A percentile compares a stretch with the other conserved stretches of the same genome.
Evolutionary conservation across 345 rosid genomes (phyloP).

Genomic region (Odontarrhena argentea): DNA sequence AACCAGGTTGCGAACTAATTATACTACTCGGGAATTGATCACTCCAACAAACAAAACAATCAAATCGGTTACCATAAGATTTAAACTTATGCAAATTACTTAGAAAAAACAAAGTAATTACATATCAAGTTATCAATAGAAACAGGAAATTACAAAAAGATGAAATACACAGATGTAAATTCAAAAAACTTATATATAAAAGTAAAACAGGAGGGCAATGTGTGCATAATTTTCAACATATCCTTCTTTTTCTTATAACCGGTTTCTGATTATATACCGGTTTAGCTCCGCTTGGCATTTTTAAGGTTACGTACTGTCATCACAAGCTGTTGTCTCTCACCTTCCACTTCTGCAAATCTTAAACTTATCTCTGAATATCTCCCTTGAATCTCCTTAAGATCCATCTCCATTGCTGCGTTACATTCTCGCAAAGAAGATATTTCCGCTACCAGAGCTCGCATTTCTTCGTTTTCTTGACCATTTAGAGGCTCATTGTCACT

Average conservation of each 20-base stretch:
- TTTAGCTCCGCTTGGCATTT: slow-evolving; percentile 59
- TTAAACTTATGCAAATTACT: no score
- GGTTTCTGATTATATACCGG: slow-evolving; percentile 29
- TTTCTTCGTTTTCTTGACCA: slow-evolving; percentile 32
- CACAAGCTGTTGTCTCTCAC: slow-evolving; percentile 93
- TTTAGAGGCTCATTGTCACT: slow-evolving; percentile 15
- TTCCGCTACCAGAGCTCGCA: slow-evolving; percentile 46
- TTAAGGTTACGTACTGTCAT: slow-evolving; percentile 79
- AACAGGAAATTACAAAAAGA: neutral
- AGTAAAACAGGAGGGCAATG: neutral
- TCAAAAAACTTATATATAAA: neutral
- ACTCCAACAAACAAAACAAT: no score
- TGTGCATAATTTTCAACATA: neutral
- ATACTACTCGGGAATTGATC: no score
- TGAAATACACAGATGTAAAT: slow-evolving; percentile 3
- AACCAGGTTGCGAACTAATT: no score
- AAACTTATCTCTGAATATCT: slow-evolving; percentile 88
- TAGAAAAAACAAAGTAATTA: no score
- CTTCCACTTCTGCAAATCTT: slow-evolving; percentile 95
- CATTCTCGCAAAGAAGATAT: slow-evolving; percentile 54
- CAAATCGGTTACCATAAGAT: no score
- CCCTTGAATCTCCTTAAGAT: slow-evolving; percentile 88
- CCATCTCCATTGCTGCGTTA: slow-evolving; percentile 66
- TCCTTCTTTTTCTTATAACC: neutral
- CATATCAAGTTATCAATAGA: no score